Evolutionary conservation across 1,284 basidiomycete genomes (phyloP).

Genomic region (Irpex rosettiformis): DNA sequence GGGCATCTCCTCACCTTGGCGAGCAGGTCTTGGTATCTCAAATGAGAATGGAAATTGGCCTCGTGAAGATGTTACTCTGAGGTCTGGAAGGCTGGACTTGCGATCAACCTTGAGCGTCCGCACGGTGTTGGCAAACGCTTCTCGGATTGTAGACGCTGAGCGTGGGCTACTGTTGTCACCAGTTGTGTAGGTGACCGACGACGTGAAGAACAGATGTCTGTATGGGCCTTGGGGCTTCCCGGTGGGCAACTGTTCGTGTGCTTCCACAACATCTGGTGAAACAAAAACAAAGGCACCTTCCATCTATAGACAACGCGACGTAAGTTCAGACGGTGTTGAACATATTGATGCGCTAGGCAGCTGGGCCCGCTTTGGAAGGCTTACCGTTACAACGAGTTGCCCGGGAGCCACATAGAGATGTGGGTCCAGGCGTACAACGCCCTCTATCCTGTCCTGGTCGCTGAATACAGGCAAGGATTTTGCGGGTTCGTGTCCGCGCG

Average conservation of each 20-base stretch:
- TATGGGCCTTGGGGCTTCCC: constrained; percentile 29
- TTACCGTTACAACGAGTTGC: constrained; percentile 54
- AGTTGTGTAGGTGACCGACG: constrained; percentile 42
- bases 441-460: constrained; percentile 55
- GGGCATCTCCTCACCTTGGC: constrained; percentile 56
- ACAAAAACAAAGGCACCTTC: constrained; percentile 60
- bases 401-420: constrained; percentile 44
- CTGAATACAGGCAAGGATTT: constrained; percentile 55
- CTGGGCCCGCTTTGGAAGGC: constrained; percentile 18
- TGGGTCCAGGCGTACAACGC: constrained; percentile 53
- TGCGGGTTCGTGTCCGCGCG: constrained; percentile 29
- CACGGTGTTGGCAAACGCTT: constrained; percentile 40
- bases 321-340: neutral
- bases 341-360: no score
- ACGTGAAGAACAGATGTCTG: constrained; percentile 57
- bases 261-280: constrained; percentile 28
- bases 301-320: constrained; percentile 36
- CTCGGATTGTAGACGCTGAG: constrained; percentile 43
- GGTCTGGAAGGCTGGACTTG: constrained; percentile 23
- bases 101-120: constrained; percentile 31
- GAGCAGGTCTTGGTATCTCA: constrained; percentile 46
- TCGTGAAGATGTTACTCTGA: constrained; percentile 20
- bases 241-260: constrained; percentile 22
- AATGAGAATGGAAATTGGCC: constrained; percentile 52
- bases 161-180: constrained; percentile 36